Evolutionary conservation across 2,329 filamentous ascomycete genomes (phyloP), one percentile per base, ranked within the genome.

Genomic region (Claviceps maximensis): DNA sequence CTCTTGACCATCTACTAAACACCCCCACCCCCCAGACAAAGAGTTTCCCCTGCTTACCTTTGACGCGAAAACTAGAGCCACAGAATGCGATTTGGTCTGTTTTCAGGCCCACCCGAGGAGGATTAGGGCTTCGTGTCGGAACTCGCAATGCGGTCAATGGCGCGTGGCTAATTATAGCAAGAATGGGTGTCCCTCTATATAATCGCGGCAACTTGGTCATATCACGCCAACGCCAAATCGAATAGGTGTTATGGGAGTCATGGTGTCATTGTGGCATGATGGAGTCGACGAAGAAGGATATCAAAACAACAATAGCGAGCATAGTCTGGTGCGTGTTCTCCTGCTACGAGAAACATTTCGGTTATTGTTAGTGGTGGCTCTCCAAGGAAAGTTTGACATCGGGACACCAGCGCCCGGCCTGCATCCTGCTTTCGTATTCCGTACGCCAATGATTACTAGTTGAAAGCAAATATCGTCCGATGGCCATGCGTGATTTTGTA

Each of bases 61-160:
- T 8, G 13, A 51, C n/a, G 23, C 38, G 47, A 47, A 33, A 38
- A 49, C 57, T 68, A 89, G 84, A 87, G 83, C 68, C 85, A 89
- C 69, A 83, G 85, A 56, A 83, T 88, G 77, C 79, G 85, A 63
- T 84, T 89, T 66, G 84, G 84, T 51, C 71, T 88, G 56, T 87
- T 89, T 66, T 86, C 83, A 55, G 82, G 82, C 36, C 70, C 79
- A 56, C 81, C 82, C 46, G 84, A 87, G 61, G 83, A 86, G 53
- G 62, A 57, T 38, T 55, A 55, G 54, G 27, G 29, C 31, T 53
- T 46, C 45, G 33, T 49, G 41, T 50, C 52, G 49, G 49, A 53
- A 41, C 40, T 51, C 29, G 54, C 47, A 41, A 29, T 49, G 29
- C 45, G 51, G 40, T 27, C 45, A 23, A 52, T 53, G 51, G 29